Percentiles rank a stretch among this genome's conserved stretches.
phyloP scores from a whole-genome alignment of 371 early-diverging fungal species.

The Mortierella sp. region DNA sequence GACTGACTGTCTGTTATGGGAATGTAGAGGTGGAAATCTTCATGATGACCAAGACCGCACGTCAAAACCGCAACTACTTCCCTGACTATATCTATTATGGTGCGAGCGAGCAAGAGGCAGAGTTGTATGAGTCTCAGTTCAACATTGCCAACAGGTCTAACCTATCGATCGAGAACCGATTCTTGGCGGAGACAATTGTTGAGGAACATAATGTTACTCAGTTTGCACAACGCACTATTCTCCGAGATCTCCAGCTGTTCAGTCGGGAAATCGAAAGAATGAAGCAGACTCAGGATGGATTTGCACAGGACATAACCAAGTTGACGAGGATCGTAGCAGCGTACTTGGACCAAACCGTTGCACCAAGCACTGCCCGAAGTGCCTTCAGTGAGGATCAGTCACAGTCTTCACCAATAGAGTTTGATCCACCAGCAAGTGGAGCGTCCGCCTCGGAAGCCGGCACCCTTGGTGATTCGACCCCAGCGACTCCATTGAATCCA shows the following conservation, averaged over 20 bases:
- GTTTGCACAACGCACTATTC: slow-evolving; percentile 17
- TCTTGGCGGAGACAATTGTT: slow-evolving; percentile 34
- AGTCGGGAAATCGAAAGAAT: slow-evolving; percentile 8
- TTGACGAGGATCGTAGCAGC: too few relatives aligned
- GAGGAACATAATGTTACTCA: slow-evolving; percentile 27
- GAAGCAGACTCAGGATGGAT: slow-evolving; percentile 20
- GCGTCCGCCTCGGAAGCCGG: not conserved
- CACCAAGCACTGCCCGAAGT: too few relatives aligned
- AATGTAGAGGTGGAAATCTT: slow-evolving; percentile 40
- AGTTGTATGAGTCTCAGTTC: slow-evolving; percentile 36
- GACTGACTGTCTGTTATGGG: too few relatives aligned
- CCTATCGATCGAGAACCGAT: slow-evolving; percentile 47
- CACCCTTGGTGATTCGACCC: not conserved
- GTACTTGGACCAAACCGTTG: too few relatives aligned
- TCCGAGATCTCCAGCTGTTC: slow-evolving; percentile 22
- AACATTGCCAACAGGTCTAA: slow-evolving; percentile 40
- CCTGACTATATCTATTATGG: slow-evolving; percentile 52
- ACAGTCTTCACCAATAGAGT: not conserved
- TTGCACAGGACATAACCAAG: too few relatives aligned
- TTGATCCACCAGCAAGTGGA: not conserved
- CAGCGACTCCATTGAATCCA: too few relatives aligned
- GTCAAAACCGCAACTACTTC: slow-evolving; percentile 47
- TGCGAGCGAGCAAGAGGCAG: slow-evolving; percentile 35
- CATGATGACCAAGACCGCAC: not conserved
- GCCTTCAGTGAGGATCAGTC: not conserved